Conservation (phyloP, 495 filamentous ascomycete genomes). For the Xylaria bambusicola region DNA sequence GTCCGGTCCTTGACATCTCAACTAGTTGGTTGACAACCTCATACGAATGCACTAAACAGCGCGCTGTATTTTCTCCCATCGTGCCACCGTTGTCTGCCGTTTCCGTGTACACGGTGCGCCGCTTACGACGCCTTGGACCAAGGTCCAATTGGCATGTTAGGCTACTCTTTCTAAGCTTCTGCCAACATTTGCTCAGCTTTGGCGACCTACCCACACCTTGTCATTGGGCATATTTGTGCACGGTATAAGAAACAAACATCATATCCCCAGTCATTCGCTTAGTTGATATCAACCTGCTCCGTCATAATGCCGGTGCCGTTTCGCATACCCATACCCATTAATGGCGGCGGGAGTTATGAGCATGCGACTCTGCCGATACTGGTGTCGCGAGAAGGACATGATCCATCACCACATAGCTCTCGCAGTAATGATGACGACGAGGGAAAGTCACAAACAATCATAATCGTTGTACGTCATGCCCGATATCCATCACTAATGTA, state of each 20-base stretch:
- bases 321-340: conserved; percentile 17
- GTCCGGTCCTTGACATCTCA: neutral
- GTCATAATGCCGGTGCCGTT: conserved; percentile 17
- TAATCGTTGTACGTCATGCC: conserved; percentile 25
- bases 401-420: neutral
- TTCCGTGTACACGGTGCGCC: neutral
- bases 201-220: conserved; percentile 1
- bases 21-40: no score
- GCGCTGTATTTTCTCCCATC: no score
- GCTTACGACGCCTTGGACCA: neutral
- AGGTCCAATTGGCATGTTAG: conserved; percentile 1
- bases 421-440: neutral
- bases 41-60: no score
- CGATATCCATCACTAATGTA: neutral
- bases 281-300: neutral
- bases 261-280: conserved; percentile 8
- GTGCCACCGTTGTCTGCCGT: no score
- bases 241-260: neutral
- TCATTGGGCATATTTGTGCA: neutral
- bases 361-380: conserved; percentile 2
- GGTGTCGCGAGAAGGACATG: neutral
- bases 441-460: neutral
- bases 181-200: neutral
- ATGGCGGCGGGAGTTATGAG: neutral
- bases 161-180: neutral